phyloP scores from a whole-genome alignment of 2,329 filamentous ascomycete genomes.

The Harringtonia lauricola region DNA sequence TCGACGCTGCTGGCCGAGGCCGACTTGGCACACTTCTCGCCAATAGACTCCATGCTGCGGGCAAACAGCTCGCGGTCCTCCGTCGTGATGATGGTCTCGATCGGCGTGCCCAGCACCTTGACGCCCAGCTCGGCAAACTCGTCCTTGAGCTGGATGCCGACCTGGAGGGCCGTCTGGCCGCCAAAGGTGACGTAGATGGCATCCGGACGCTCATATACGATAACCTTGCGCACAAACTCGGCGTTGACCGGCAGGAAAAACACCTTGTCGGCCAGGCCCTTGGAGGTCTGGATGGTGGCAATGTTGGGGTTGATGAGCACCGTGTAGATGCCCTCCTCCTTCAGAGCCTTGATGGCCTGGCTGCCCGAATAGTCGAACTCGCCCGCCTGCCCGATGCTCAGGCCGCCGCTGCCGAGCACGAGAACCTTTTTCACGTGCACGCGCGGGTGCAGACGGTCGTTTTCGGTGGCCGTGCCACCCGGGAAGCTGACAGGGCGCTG shows the following conservation, averaged over 20 bases:
- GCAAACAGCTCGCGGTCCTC: constrained; percentile 97
- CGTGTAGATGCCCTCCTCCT: constrained; percentile 96
- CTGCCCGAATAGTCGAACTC: constrained; percentile 98
- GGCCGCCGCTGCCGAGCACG: constrained; percentile 84
- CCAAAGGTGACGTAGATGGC: constrained; percentile 97
- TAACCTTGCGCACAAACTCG: constrained; percentile 96
- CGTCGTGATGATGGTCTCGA: constrained; percentile 96
- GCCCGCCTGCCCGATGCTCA: constrained; percentile 95
- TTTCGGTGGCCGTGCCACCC: constrained; percentile 71
- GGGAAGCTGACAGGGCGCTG: constrained; percentile 73
- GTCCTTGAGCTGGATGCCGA: constrained; percentile 95
- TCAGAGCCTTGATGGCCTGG: constrained; percentile 96
- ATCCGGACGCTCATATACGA: constrained; percentile 86
- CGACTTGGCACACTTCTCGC: constrained; percentile 95
- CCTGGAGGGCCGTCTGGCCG: constrained; percentile 91
- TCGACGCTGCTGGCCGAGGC: constrained; percentile 82
- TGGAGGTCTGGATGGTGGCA: constrained; percentile 96
- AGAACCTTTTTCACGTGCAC: constrained; percentile 90
- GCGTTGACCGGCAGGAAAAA: constrained; percentile 97
- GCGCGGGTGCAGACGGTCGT: constrained; percentile 62
- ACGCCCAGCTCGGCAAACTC: constrained; percentile 91
- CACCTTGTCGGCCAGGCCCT: constrained; percentile 94
- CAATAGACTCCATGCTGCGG: constrained; percentile 95
- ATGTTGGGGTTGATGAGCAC: constrained; percentile 99
- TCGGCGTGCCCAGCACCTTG: constrained; percentile 88